Percentiles rank a stretch among this genome's conserved stretches.
These are phyloP conservation scores for Ichthyophonus hoferi DNA, from an alignment of 208 protist genomes.

Conservation along the genomic window DNA sequence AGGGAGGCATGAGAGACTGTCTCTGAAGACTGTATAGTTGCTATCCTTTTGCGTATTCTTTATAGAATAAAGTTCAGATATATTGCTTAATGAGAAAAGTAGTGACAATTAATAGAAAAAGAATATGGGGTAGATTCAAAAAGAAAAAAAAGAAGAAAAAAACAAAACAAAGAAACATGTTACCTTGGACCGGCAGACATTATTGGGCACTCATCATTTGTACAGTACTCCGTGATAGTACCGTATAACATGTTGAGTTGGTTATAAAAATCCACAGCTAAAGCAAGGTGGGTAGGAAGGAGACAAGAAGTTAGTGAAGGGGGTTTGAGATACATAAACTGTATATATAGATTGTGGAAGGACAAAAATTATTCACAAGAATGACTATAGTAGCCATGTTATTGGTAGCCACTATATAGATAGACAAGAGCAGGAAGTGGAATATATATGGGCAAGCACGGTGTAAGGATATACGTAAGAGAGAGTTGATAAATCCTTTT, in stretches of 20 bases:
- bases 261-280: conserved; percentile 59
- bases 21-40: no score
- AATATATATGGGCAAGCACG: no score
- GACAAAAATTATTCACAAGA: background rate
- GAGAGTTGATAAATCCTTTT: no score
- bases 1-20: no score
- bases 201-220: conserved; percentile 49
- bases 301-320: background rate
- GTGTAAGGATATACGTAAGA: no score
- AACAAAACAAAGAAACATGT: no score
- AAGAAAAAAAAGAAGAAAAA: background rate
- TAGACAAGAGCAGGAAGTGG: no score
- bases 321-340: no score
- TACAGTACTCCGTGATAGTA: conserved; percentile 61
- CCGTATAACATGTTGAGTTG: conserved; percentile 65
- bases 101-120: background rate
- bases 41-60: no score
- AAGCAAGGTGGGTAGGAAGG: background rate
- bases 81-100: background rate
- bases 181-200: conserved; percentile 57
- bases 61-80: no score
- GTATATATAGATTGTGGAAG: background rate
- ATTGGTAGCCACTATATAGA: no score
- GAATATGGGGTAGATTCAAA: background rate
- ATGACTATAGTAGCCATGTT: background rate